These are phyloP conservation scores for Pythium guiyangense DNA, from an alignment of 352 stramenopile genomes.

Conservation along the genomic window DNA sequence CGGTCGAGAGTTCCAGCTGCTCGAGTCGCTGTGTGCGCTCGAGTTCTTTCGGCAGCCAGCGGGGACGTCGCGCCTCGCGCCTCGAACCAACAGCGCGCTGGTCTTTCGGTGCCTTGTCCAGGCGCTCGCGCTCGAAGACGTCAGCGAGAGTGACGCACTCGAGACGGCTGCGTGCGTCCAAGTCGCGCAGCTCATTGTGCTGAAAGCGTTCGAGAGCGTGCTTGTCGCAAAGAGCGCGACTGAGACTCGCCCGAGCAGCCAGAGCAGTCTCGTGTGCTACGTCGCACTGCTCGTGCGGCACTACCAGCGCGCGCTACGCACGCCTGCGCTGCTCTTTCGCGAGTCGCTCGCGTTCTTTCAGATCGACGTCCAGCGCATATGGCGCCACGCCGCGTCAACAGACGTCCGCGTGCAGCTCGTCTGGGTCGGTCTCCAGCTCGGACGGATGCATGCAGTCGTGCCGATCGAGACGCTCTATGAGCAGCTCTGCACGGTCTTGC, in stretches of 20 bases:
- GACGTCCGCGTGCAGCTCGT: slow-evolving; percentile 53
- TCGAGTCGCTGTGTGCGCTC: slow-evolving; percentile 49
- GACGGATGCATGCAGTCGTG: slow-evolving; percentile 25
- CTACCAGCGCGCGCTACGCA: slow-evolving; percentile 36
- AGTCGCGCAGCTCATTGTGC: slow-evolving; percentile 54
- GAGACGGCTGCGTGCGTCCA: slow-evolving; percentile 17
- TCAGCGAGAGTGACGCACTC: neutral
- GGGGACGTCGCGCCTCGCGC: slow-evolving; percentile 27
- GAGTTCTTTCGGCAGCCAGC: slow-evolving; percentile 31
- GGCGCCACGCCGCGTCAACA: slow-evolving; percentile 41
- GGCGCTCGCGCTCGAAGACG: slow-evolving; percentile 20
- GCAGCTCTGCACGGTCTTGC: slow-evolving; percentile 34
- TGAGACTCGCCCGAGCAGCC: neutral
- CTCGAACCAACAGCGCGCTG: slow-evolving; percentile 31
- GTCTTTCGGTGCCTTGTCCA: slow-evolving; percentile 53
- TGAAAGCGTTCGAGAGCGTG: slow-evolving; percentile 53
- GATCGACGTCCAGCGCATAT: slow-evolving; percentile 41
- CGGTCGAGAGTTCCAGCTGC: slow-evolving; percentile 40
- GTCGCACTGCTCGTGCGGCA: slow-evolving; percentile 49
- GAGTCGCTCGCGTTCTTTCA: slow-evolving; percentile 66
- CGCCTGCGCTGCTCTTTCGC: slow-evolving; percentile 29
- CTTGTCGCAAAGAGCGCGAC: slow-evolving; percentile 35
- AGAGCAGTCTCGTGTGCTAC: slow-evolving; percentile 32
- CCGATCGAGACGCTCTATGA: slow-evolving; percentile 35
- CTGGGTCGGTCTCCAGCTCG: slow-evolving; percentile 45